These are phyloP conservation scores for Diaporthe sp. DNA, from an alignment of 2,329 filamentous ascomycete genomes.

Conservation along the genomic window DNA sequence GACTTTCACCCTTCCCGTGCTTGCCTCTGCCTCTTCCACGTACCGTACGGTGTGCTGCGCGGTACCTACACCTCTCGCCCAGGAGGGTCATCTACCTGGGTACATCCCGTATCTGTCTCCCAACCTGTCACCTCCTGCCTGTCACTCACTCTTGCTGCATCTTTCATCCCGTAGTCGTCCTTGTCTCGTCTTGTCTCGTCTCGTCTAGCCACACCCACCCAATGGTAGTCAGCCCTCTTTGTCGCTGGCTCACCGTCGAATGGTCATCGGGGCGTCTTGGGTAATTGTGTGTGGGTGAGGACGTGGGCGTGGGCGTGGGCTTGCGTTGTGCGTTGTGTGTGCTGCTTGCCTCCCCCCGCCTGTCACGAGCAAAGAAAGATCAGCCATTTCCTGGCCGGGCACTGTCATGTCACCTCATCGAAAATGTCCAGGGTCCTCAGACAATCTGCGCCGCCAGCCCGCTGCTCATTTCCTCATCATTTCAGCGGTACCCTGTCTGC, in stretches of 20 bases:
- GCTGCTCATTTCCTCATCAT: constrained; percentile 22
- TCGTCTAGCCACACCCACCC: constrained; percentile 4
- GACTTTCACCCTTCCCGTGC: constrained; percentile 29
- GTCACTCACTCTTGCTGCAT: neutral
- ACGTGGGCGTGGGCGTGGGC: no score
- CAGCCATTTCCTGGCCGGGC: neutral
- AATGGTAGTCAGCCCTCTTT: constrained; percentile 29
- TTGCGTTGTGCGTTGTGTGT: neutral
- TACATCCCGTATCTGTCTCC: constrained; percentile 9
- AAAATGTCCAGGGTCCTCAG: constrained; percentile 22
- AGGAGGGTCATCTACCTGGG: neutral
- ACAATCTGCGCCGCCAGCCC: constrained; percentile 2
- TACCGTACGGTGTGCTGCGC: constrained; percentile 4
- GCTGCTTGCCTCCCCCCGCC: neutral
- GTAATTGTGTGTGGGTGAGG: neutral
- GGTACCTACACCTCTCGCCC: neutral
- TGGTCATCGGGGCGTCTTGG: constrained; percentile 7
- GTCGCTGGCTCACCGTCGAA: constrained; percentile 13
- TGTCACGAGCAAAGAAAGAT: constrained; percentile 4
- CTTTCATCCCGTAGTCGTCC: neutral
- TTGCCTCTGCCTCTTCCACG: neutral
- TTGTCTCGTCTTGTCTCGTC: constrained; percentile 18
- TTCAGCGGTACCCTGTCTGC: constrained; percentile 16
- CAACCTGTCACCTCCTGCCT: neutral
- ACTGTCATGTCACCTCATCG: constrained; percentile 6